phyloP scores from a whole-genome alignment of 306 rosid species.

The Arachis stenosperma region DNA sequence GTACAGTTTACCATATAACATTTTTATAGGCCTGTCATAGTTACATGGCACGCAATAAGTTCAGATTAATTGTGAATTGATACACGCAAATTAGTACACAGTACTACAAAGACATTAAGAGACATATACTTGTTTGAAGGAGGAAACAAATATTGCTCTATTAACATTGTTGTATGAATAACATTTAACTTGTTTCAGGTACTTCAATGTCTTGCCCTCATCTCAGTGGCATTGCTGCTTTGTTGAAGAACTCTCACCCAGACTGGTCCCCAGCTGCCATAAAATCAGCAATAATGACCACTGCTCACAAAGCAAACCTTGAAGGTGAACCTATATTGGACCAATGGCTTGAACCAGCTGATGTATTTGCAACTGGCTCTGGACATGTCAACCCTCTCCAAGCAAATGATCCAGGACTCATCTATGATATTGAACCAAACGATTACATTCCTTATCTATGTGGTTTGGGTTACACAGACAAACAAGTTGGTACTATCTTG shows the following conservation, averaged over 20 bases:
- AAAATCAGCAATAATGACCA: conserved; percentile 62
- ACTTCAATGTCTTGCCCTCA: conserved; percentile 71
- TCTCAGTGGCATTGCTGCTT: conserved; percentile 58
- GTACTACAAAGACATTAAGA: too few species aligned
- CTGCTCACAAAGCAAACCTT: conserved; percentile 32
- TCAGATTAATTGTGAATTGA: too few species aligned
- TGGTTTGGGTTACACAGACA: conserved; percentile 53
- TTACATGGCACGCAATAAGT: too few species aligned
- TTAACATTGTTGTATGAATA: too few species aligned
- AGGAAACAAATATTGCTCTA: too few species aligned
- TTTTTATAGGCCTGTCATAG: too few species aligned
- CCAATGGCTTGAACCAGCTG: conserved; percentile 41
- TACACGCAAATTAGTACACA: too few species aligned
- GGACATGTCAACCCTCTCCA: conserved; percentile 64
- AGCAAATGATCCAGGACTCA: conserved; percentile 58
- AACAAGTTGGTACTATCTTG: conserved; percentile 40
- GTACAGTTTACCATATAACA: conserved; percentile 12
- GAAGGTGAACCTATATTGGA: conserved; percentile 40
- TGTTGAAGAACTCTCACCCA: conserved; percentile 62
- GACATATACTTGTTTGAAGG: too few species aligned
- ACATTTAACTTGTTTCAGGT: conserved; percentile 31
- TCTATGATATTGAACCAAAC: conserved; percentile 48
- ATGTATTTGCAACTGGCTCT: conserved; percentile 54
- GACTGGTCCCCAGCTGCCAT: conserved; percentile 70
- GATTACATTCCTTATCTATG: conserved; percentile 65